Evolutionary conservation across 176 grass and related monocot species (phyloP), one percentile per base, ranked within the genome.

Genomic region (Rhipidocladum racemiflorum): DNA sequence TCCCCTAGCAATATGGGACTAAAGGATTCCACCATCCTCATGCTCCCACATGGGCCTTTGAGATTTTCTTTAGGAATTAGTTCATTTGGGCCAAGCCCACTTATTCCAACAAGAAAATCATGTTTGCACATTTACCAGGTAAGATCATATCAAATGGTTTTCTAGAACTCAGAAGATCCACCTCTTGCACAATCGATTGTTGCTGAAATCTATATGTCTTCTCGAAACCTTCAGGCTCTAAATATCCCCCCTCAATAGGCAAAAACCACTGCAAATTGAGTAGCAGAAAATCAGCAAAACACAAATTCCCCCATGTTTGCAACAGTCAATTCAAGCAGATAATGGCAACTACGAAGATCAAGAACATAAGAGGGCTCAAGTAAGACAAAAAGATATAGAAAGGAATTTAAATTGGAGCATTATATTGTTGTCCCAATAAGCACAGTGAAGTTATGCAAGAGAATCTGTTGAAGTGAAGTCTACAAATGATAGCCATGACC

Each of bases 61-160:
- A n/a, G n/a, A n/a, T n/a, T n/a, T n/a, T n/a, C n/a, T n/a, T n/a
- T n/a, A n/a, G n/a, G n/a, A n/a, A n/a, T n/a, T n/a, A n/a, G n/a
- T n/a, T n/a, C n/a, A n/a, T n/a, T n/a, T n/a, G n/a, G n/a, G n/a
- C n/a, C n/a, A n/a, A n/a, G n/a, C n/a, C n/a, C n/a, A n/a, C n/a
- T n/a, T n/a, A n/a, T n/a, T n/a, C n/a, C n/a, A n/a, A n/a, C n/a
- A n/a, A n/a, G n/a, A 21, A 61, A 50, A 29, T 61, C 18, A 46
- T 3, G 28, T 65, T 42, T 61, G 53, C 21, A 70, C 39, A 76
- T 71, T 81, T 85, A 97, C 95, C 90, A 74, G 92, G 90, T 86
- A 97, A 91, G 70, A 92, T 91, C 92, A 97, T 94, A 90, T 97
- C 95, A 81, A 93, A 97, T 83, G 92, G 60, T 81, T 94, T 94